Percentiles rank a stretch among this genome's conserved stretches.
Conservation (phyloP, 2,329 filamentous ascomycete species). For the Alternaria gansuensis region DNA sequence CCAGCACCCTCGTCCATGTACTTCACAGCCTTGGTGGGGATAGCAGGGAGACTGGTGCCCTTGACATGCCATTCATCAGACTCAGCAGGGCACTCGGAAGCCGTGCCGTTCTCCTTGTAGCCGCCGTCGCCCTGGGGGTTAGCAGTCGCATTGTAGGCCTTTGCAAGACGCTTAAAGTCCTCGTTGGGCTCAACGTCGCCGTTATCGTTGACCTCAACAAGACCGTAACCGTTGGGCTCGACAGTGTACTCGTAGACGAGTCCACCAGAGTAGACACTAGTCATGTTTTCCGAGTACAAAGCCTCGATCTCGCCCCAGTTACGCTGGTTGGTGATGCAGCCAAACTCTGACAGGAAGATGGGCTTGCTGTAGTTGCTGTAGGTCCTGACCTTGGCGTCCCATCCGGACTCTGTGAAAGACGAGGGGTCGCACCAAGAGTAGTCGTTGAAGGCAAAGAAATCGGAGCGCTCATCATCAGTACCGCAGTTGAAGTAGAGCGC, state of each 20-base stretch:
- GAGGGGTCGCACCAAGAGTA: conserved; percentile 75
- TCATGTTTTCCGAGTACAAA: conserved; percentile 86
- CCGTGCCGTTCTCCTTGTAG: conserved; percentile 63
- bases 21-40: conserved; percentile 63
- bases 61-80: conserved; percentile 65
- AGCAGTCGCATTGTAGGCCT: conserved; percentile 59
- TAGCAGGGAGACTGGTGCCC: conserved; percentile 62
- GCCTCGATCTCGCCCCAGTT: conserved; percentile 80
- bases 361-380: conserved; percentile 52
- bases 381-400: conserved; percentile 64
- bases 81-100: conserved; percentile 64
- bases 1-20: conserved; percentile 68
- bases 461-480: conserved; percentile 80
- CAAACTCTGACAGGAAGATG: conserved; percentile 92
- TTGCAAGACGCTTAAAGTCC: conserved; percentile 70
- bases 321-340: conserved; percentile 83
- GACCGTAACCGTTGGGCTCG: conserved; percentile 72
- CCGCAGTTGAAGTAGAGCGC: conserved; percentile 95
- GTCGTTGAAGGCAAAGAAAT: conserved; percentile 91
- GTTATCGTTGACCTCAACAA: conserved; percentile 70
- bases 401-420: conserved; percentile 75
- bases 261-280: conserved; percentile 88
- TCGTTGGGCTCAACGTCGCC: conserved; percentile 64
- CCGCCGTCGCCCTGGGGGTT: conserved; percentile 66
- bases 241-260: conserved; percentile 93